Conservation (phyloP, 768 basidiomycete genomes). For the Agrocybe praecox region DNA sequence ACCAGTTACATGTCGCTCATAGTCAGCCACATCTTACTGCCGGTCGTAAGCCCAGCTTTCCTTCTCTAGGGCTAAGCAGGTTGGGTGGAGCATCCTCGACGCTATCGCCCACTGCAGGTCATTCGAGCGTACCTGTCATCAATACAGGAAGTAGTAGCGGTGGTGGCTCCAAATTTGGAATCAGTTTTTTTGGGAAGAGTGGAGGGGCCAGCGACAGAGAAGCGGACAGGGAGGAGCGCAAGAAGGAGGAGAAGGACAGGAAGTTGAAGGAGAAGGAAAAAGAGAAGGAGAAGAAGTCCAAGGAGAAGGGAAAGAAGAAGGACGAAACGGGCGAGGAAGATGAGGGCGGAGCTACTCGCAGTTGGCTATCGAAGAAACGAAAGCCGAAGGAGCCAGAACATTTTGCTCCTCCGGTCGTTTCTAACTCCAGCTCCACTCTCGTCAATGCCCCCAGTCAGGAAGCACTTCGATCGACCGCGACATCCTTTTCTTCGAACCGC, state of each 20-base stretch:
- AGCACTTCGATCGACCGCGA: too few relatives aligned
- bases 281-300: slow-evolving; percentile 40
- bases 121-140: background rate
- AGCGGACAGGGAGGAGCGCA: background rate
- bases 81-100: background rate
- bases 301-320: slow-evolving; percentile 12
- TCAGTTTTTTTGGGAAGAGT: slow-evolving; percentile 12
- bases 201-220: slow-evolving; percentile 4
- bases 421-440: too few relatives aligned
- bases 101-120: background rate
- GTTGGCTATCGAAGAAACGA: slow-evolving; percentile 27
- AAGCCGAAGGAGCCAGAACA: slow-evolving; percentile 9
- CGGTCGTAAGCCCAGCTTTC: background rate
- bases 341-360: slow-evolving; percentile 3
- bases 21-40: background rate
- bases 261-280: slow-evolving; percentile 13
- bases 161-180: slow-evolving; percentile 10
- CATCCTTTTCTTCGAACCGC: too few relatives aligned
- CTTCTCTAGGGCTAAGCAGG: background rate
- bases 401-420: too few relatives aligned
- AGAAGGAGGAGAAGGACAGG: background rate
- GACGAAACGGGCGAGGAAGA: slow-evolving; percentile 14
- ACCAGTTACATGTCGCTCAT: background rate
- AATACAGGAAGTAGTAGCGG: background rate
- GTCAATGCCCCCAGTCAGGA: too few relatives aligned